Evolutionary conservation across 192 early-diverging fungal species (phyloP).

Genomic region (Entomortierella parvispora): DNA sequence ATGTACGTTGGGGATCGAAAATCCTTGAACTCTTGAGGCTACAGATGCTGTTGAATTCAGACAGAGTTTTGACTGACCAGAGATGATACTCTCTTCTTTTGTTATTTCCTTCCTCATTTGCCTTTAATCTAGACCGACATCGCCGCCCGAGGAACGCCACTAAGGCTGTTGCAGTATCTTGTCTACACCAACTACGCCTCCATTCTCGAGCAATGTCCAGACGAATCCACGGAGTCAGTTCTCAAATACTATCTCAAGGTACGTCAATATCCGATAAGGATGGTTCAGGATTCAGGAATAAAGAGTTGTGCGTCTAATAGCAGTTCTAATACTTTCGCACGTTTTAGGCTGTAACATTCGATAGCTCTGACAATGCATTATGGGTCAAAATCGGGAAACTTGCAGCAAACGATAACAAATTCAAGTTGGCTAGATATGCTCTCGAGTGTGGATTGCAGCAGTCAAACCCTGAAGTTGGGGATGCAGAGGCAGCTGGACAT

Average conservation of each 20-base stretch:
- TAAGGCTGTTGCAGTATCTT: conserved; percentile 56
- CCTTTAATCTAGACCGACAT: conserved; percentile 21
- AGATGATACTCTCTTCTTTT: neutral
- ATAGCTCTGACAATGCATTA: conserved; percentile 36
- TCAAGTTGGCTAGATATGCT: conserved; percentile 38
- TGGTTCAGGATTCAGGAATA: too few relatives aligned
- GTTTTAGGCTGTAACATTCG: conserved; percentile 27
- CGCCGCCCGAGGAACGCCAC: conserved; percentile 41
- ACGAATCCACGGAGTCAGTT: conserved; percentile 35
- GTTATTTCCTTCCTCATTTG: neutral
- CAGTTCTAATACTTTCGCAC: too few relatives aligned
- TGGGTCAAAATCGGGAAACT: conserved; percentile 43
- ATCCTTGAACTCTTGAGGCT: neutral
- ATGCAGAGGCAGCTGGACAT: neutral
- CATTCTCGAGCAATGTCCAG: conserved; percentile 50
- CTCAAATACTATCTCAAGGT: conserved; percentile 59
- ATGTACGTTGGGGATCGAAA: conserved; percentile 22
- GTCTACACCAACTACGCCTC: conserved; percentile 64
- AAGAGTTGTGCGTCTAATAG: neutral
- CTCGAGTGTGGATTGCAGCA: conserved; percentile 30
- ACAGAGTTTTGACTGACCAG: neutral
- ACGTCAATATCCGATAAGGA: too few relatives aligned
- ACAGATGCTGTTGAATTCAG: neutral
- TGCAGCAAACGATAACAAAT: conserved; percentile 34
- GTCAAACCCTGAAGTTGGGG: neutral